Evolutionary conservation across 768 basidiomycete genomes (phyloP), one percentile per base, ranked within the genome.

Genomic region (Piloderma croceum): DNA sequence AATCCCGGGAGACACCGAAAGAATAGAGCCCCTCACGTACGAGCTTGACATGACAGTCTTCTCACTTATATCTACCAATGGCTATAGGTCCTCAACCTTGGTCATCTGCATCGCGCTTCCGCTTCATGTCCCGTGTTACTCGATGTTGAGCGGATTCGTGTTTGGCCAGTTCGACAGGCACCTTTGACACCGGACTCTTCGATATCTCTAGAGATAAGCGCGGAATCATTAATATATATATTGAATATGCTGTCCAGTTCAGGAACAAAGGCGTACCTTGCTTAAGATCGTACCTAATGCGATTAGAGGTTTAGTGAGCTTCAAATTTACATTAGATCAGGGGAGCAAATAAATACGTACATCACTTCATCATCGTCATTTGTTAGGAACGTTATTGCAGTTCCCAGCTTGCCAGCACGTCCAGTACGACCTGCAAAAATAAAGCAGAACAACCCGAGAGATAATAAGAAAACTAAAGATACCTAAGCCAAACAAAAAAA

Each of bases 311-410:
- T 47, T 22, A 56, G 5, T 13, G 38, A 45, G 42, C 35, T 33
- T n/a, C n/a, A n/a, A n/a, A n/a, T n/a, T n/a, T n/a, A n/a, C n/a
- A n/a, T n/a, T n/a, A n/a, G n/a, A n/a, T n/a, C n/a, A n/a, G n/a
- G n/a, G n/a, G 36, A 49, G 48, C 49, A 44, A 23, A 39, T 15
- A 7, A 42, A 27, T 18, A 70, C 84, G 50, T 64, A 93, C 92
- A 98, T 91, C 58, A 96, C 94, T 67, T 94, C 91, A 39, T 93
- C 91, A 57, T 96, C 93, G 50, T 93, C 89, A 59, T 96, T 90
- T 31, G 84, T 86, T 47, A 99, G 70, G 77, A 99, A 97, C 17
- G 96, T 98, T 56, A 98, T 93, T 25, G 96, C 78, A 0, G 79
- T 77, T 25, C 96, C 96, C 59, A 81, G 75, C 64, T 98, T 98